Conservation (phyloP, 2,329 filamentous ascomycete genomes). For the Fusarium sp. region DNA sequence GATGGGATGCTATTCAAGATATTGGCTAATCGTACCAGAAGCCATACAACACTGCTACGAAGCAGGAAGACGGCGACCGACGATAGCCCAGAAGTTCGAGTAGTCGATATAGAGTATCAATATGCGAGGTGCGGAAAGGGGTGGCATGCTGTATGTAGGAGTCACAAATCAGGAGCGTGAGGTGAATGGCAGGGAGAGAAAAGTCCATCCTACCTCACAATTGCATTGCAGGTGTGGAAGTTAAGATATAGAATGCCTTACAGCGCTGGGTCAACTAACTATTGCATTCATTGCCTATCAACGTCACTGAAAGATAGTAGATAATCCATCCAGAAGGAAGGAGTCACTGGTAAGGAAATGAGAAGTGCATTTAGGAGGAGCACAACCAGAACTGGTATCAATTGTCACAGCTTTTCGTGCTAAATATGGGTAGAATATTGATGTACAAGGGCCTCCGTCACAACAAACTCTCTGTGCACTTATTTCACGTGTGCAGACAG, state of each 20-base stretch:
- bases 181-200: neutral
- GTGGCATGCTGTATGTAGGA: constrained; percentile 18
- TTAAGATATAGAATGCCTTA: neutral
- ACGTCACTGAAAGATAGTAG: constrained; percentile 1
- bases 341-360: constrained; percentile 10
- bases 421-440: constrained; percentile 49
- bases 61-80: neutral
- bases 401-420: constrained; percentile 49
- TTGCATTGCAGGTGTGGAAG: constrained; percentile 2
- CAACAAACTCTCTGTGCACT: constrained; percentile 61
- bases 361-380: constrained; percentile 26
- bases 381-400: constrained; percentile 48
- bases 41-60: constrained; percentile 24
- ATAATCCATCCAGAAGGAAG: constrained; percentile 4
- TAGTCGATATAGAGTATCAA: constrained; percentile 16
- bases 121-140: constrained; percentile 3
- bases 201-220: neutral
- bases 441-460: constrained; percentile 55
- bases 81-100: neutral
- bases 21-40: constrained; percentile 1
- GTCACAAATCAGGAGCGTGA: neutral
- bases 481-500: constrained; percentile 85
- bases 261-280: neutral
- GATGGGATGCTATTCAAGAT: neutral
- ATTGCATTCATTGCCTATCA: constrained; percentile 11